A percentile compares a stretch with the other conserved stretches of the same genome.
These are phyloP conservation scores for Tuber magnatum DNA, from an alignment of 495 filamentous ascomycete genomes.

Conservation along the genomic window DNA sequence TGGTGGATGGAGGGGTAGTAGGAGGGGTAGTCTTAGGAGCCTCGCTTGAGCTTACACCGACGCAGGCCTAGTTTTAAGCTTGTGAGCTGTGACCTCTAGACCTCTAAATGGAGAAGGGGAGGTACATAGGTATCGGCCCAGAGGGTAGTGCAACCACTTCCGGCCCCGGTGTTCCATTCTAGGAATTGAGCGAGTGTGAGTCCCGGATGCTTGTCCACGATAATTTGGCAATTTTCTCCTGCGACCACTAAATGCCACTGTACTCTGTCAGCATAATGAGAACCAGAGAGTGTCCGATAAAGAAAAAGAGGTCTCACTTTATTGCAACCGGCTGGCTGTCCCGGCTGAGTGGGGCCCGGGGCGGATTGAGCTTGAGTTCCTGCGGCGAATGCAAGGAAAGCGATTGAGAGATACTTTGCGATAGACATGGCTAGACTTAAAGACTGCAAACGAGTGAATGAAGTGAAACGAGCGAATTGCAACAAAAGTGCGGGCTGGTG, in stretches of 20 bases:
- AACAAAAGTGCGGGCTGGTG: not conserved
- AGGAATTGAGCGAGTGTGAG: conserved; percentile 39
- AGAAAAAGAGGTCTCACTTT: not conserved
- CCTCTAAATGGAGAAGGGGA: not conserved
- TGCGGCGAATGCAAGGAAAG: not conserved
- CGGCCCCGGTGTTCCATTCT: conserved; percentile 45
- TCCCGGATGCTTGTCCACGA: conserved; percentile 9
- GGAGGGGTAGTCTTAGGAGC: not conserved
- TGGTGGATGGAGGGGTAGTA: not conserved
- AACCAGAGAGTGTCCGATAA: not conserved
- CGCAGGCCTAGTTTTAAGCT: not conserved
- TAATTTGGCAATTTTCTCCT: not conserved
- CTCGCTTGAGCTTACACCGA: too few relatives aligned
- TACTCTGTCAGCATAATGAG: not conserved
- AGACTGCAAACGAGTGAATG: not conserved
- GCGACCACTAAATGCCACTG: not conserved
- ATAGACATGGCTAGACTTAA: not conserved
- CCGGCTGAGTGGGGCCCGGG: not conserved
- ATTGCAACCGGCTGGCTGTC: not conserved
- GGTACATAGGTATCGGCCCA: not conserved
- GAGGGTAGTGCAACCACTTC: conserved; percentile 42
- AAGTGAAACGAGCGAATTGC: not conserved
- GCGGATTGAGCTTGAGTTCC: not conserved
- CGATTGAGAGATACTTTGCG: not conserved
- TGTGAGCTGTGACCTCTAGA: not conserved